Evolutionary conservation across 2,329 filamentous ascomycete genomes (phyloP), one percentile per base, ranked within the genome.

Genomic region (Penicillium sp.): DNA sequence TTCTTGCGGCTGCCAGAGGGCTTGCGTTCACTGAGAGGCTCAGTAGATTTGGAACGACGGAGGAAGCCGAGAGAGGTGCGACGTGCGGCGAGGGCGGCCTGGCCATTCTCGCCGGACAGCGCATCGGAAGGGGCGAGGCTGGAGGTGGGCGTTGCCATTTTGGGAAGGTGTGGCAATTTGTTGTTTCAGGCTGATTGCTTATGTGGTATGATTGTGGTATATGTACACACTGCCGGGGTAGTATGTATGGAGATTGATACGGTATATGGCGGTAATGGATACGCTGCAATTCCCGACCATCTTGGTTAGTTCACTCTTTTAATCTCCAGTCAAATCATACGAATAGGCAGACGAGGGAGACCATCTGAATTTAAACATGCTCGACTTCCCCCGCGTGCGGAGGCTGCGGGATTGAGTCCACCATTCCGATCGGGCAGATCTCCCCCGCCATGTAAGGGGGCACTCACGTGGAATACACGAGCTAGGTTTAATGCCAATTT

Each of bases 31-130:
- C 82, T 82, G 58, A 89, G 73, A 64, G 72, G 75, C 61, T 90
- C 87, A 60, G 83, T 84, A 58, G 87, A 89, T 73, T 89, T 90
- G 72, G 84, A 84, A 67, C 88, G 85, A 75, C 87, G 83, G 62
- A 90, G 82, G 71, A 90, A 83, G 33, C 82, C 82, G 58, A 85
- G 76, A 54, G 81, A 83, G 44, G 82, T 78, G 60, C 81, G 78
- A 66, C 81, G 79, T 6, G 52, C 58, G 41, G 58, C 70, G 60
- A 58, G 56, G 3, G 60, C n/a, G 22, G 44, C 57, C 56, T 71
- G 70, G 40, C 66, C 64, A 61, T 74, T 77, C 58, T 78, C 76
- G 46, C 70, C 68, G 55, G 72, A 52, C 52, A 54, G 44, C 18
- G 51, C 61, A 53, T 65, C 64, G 70, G 68, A 64, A 73, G 67